Percentiles rank a stretch among this genome's conserved stretches.
phyloP scores from a whole-genome alignment of 2,329 filamentous ascomycete genomes.

The Aspergillus sp. region DNA sequence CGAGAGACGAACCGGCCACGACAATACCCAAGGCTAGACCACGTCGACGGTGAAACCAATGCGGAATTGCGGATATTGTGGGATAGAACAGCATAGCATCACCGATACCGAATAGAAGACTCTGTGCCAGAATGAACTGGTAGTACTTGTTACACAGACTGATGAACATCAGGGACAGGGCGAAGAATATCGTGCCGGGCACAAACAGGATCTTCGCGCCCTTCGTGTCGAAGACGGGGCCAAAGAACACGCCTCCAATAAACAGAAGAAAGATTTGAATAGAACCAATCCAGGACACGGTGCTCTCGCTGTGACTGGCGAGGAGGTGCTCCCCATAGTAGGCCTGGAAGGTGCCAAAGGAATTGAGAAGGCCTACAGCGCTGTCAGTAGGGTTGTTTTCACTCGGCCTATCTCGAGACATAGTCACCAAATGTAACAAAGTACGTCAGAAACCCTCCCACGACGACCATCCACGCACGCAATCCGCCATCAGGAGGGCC shows the following conservation, averaged over 20 bases:
- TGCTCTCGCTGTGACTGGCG: background rate
- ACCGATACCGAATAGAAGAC: background rate
- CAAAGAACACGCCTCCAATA: constrained; percentile 49
- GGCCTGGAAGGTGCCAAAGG: constrained; percentile 57
- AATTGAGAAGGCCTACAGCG: constrained; percentile 29
- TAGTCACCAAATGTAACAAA: background rate
- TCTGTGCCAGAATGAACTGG: constrained; percentile 3
- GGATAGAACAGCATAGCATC: background rate
- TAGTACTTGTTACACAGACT: constrained; percentile 1
- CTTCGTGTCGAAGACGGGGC: constrained; percentile 61
- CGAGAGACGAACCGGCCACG: background rate
- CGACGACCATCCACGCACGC: background rate
- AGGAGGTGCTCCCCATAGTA: constrained; percentile 55
- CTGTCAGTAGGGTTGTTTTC: background rate
- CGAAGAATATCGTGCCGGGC: constrained; percentile 41
- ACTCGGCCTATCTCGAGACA: no score
- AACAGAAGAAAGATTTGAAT: constrained; percentile 39
- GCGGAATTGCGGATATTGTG: constrained; percentile 10
- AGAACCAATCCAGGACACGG: constrained; percentile 58
- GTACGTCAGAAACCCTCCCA: background rate
- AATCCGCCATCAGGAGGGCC: background rate
- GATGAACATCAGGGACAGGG: background rate
- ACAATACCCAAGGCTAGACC: constrained; percentile 26
- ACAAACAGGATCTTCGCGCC: constrained; percentile 57
- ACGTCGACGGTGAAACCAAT: constrained; percentile 51